Evolutionary conservation across 2,329 filamentous ascomycete genomes (phyloP).

Genomic region (Colletotrichum camelliae): DNA sequence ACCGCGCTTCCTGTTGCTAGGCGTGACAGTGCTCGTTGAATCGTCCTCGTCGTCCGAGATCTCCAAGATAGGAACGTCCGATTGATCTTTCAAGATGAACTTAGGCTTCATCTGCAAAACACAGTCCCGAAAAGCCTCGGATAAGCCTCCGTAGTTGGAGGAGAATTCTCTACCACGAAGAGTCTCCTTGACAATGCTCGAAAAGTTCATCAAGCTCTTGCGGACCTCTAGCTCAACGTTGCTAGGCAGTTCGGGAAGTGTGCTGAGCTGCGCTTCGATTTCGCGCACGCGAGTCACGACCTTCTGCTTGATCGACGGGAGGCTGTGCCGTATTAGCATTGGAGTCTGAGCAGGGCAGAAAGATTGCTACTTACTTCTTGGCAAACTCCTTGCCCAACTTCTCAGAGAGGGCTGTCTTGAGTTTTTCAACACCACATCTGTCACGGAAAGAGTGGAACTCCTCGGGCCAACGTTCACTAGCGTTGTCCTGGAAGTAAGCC

Average conservation of each 20-base stretch:
- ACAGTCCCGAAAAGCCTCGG: slow-evolving; percentile 55
- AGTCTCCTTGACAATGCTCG: slow-evolving; percentile 55
- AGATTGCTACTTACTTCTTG: slow-evolving; percentile 47
- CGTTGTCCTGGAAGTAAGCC: slow-evolving; percentile 50
- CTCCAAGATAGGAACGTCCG: slow-evolving; percentile 39
- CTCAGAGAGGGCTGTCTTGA: slow-evolving; percentile 57
- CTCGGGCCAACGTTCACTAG: slow-evolving; percentile 49
- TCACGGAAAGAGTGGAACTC: slow-evolving; percentile 52
- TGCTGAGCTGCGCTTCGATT: slow-evolving; percentile 59
- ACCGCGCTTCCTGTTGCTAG: slow-evolving; percentile 26
- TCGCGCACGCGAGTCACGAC: slow-evolving; percentile 51
- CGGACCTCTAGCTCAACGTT: slow-evolving; percentile 73
- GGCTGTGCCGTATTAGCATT: slow-evolving; percentile 27
- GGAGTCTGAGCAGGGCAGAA: not conserved
- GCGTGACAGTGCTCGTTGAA: slow-evolving; percentile 23
- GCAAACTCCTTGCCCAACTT: slow-evolving; percentile 60
- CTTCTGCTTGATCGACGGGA: slow-evolving; percentile 62
- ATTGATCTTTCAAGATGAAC: slow-evolving; percentile 45
- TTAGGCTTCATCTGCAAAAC: slow-evolving; percentile 53
- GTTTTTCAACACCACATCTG: slow-evolving; percentile 57
- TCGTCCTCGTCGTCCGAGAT: slow-evolving; percentile 43
- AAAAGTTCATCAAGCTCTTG: slow-evolving; percentile 63
- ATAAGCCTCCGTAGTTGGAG: slow-evolving; percentile 49
- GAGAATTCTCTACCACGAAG: slow-evolving; percentile 57
- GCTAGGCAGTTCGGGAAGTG: slow-evolving; percentile 69